These are phyloP conservation scores for Colletotrichum lini DNA, from an alignment of 2,329 filamentous ascomycete species.

Conservation along the genomic window DNA sequence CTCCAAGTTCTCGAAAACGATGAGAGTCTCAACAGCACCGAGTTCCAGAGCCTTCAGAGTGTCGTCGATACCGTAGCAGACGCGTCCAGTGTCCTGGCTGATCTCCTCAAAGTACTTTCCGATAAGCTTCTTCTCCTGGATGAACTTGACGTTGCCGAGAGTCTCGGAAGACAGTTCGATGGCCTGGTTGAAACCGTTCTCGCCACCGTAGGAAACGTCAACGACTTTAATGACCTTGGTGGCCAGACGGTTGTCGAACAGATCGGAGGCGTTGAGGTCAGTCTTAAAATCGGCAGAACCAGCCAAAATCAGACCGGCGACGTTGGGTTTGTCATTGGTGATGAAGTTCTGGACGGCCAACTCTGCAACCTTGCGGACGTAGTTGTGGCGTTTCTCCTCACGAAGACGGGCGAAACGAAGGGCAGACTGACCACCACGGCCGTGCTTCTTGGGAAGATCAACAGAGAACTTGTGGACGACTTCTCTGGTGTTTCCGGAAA, in stretches of 20 bases:
- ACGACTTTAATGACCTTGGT: slow-evolving; percentile 99
- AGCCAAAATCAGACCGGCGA: slow-evolving; percentile 93
- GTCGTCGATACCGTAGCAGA: slow-evolving; percentile 98
- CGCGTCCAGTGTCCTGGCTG: slow-evolving; percentile 94
- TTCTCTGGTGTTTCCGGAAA: slow-evolving; percentile 97
- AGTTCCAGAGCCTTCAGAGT: slow-evolving; percentile 97
- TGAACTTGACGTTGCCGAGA: slow-evolving; percentile 99
- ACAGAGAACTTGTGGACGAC: slow-evolving; percentile 98
- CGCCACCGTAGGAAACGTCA: slow-evolving; percentile 97
- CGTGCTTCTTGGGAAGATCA: slow-evolving; percentile 99
- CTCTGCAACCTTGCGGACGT: slow-evolving; percentile 98
- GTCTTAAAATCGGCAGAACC: slow-evolving; percentile 99
- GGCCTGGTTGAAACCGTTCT: slow-evolving; percentile 99
- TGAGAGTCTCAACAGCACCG: slow-evolving; percentile 93
- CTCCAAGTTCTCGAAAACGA: slow-evolving; percentile 98
- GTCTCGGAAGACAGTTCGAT: slow-evolving; percentile 97
- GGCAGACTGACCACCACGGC: slow-evolving; percentile 99
- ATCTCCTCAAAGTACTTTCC: slow-evolving; percentile 99
- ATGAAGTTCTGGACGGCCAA: slow-evolving; percentile 99
- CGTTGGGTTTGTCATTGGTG: slow-evolving; percentile 98
- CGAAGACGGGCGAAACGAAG: slow-evolving; percentile 99
- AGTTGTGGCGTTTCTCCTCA: slow-evolving; percentile 99
- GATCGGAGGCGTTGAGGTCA: slow-evolving; percentile 95
- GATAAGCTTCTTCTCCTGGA: slow-evolving; percentile 99
- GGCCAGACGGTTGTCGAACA: slow-evolving; percentile 94